Evolutionary conservation across 257 asterid genomes (phyloP).

Genomic region (Solanum phureja): DNA sequence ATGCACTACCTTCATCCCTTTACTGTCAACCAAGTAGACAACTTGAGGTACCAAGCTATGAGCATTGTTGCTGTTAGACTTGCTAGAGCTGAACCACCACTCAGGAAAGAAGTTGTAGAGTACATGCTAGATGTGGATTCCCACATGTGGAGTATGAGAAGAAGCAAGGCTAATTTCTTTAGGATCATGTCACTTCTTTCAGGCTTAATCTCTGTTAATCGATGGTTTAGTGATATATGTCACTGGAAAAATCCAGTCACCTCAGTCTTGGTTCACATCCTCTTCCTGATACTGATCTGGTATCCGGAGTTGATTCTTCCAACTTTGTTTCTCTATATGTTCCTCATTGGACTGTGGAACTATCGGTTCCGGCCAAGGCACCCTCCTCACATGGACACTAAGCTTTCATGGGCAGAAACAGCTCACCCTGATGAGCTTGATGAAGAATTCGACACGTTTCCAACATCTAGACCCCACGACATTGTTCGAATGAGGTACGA

Average conservation of each 20-base stretch:
- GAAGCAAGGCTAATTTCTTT: slow-evolving; percentile 72
- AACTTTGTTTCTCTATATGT: slow-evolving; percentile 44
- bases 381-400: slow-evolving; percentile 71
- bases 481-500: slow-evolving; percentile 59
- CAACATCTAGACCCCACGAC: slow-evolving; percentile 34
- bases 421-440: slow-evolving; percentile 64
- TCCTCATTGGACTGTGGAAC: slow-evolving; percentile 62
- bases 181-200: slow-evolving; percentile 51
- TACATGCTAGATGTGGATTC: slow-evolving; percentile 68
- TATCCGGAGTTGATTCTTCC: slow-evolving; percentile 71
- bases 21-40: slow-evolving; percentile 57
- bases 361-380: slow-evolving; percentile 47
- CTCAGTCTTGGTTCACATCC: slow-evolving; percentile 46
- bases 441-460: slow-evolving; percentile 72
- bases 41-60: slow-evolving; percentile 62
- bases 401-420: slow-evolving; percentile 60
- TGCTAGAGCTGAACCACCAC: slow-evolving; percentile 66
- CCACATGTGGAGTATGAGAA: slow-evolving; percentile 80
- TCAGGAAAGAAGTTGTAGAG: slow-evolving; percentile 66
- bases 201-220: slow-evolving; percentile 26
- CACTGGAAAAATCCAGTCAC: slow-evolving; percentile 53
- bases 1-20: slow-evolving; percentile 72
- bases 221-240: slow-evolving; percentile 50
- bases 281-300: slow-evolving; percentile 48
- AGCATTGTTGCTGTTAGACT: slow-evolving; percentile 54